A percentile compares a stretch with the other conserved stretches of the same genome.
Conservation (phyloP, 148 eudicot species). For the Nepenthes mirabilis region DNA sequence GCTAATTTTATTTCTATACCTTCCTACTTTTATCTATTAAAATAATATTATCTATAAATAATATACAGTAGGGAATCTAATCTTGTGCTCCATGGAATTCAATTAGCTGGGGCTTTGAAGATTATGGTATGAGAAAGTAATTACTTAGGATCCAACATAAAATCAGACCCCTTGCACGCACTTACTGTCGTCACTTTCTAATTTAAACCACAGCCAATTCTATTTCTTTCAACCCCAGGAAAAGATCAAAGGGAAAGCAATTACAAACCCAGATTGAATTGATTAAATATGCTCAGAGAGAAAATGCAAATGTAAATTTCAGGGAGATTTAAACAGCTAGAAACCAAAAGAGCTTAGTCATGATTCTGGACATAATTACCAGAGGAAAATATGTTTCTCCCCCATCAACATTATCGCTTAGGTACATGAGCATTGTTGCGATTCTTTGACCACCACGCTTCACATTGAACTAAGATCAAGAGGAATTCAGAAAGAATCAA, state of each 20-base stretch:
- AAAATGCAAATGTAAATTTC: neutral
- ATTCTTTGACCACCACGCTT: slow-evolving; percentile 96
- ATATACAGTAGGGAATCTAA: no score
- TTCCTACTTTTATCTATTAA: no score
- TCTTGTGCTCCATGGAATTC: no score
- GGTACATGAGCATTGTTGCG: slow-evolving; percentile 92
- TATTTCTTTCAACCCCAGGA: no score
- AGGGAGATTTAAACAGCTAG: neutral
- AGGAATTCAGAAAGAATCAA: neutral
- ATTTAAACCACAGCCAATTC: no score
- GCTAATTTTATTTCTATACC: no score
- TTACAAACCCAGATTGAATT: neutral
- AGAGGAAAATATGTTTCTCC: slow-evolving; percentile 91
- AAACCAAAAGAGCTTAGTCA: neutral
- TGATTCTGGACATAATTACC: slow-evolving; percentile 32
- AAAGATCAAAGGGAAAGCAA: neutral
- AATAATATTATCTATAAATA: no score
- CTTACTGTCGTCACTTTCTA: no score
- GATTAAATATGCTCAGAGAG: neutral
- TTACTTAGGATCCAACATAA: no score
- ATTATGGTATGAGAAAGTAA: no score
- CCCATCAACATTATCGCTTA: slow-evolving; percentile 86
- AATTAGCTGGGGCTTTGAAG: no score
- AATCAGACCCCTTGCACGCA: no score
- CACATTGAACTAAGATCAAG: slow-evolving; percentile 60